Conservation (phyloP, 2,329 filamentous ascomycete species). For the Rugonectria rugulosa region DNA sequence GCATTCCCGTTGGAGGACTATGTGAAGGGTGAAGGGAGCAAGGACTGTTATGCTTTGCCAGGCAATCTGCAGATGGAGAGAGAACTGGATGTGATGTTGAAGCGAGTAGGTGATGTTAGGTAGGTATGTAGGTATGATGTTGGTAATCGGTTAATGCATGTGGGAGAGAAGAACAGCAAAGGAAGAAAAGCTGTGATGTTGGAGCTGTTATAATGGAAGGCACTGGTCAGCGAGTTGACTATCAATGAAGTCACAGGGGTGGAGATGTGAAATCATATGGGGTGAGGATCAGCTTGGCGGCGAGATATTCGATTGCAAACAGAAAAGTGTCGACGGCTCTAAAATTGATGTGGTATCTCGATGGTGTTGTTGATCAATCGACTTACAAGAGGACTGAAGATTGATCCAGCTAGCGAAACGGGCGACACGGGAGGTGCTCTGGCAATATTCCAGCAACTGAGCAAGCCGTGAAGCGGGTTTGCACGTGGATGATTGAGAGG, state of each 20-base stretch:
- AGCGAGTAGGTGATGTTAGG: conserved; percentile 21
- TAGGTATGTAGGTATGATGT: conserved; percentile 11
- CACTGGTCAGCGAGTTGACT: conserved; percentile 32
- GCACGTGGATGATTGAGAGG: conserved; percentile 9
- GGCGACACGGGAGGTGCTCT: conserved; percentile 36
- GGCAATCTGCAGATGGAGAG: too few relatives aligned
- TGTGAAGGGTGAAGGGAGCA: conserved; percentile 16
- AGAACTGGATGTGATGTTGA: neutral
- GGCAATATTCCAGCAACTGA: conserved; percentile 53
- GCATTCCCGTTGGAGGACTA: conserved; percentile 67
- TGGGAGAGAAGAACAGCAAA: conserved; percentile 19
- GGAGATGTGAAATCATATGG: conserved; percentile 17
- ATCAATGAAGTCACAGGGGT: conserved; percentile 23
- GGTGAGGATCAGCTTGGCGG: neutral
- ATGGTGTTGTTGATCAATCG: conserved; percentile 1
- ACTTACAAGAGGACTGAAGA: conserved; percentile 33
- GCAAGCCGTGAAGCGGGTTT: conserved; percentile 32
- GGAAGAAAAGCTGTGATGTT: conserved; percentile 23
- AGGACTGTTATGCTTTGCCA: conserved; percentile 31
- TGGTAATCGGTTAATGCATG: conserved; percentile 33
- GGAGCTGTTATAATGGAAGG: conserved; percentile 33
- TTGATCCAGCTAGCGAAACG: conserved; percentile 21
- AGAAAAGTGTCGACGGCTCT: neutral
- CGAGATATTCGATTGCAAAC: neutral
- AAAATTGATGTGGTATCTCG: neutral